Base-by-base conservation (phyloP, 1,284 basidiomycete genomes). In the Pterula multifida region DNA sequence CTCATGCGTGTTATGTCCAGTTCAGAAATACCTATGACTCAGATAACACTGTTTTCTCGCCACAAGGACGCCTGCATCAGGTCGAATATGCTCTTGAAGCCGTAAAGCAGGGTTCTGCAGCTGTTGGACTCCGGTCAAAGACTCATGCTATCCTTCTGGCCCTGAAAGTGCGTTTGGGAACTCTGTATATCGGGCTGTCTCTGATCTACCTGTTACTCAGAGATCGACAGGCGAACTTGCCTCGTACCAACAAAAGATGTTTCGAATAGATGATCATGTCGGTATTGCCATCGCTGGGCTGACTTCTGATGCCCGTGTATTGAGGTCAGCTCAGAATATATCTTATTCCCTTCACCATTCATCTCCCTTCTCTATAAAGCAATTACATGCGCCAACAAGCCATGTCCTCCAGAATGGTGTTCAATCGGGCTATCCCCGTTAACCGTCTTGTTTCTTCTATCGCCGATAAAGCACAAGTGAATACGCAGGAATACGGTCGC, bases 371-470 rank as follows among this genome's bases (percentile, higher is more conserved):
- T 35, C 25, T 50, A n/a, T 47, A 11, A 47, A 96, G 93, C 63
- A 98, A 98, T 71, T 98, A 95, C 66, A 98, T 99, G 96, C 81
- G 96, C 35, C 96, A 98, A 68, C 90, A 98, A 69, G 94, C 96
- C 42, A 94, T 98, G 82, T 83, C 82, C 21, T 91, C 88, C 17
- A 85, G 87, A 59, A 94, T 99, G 86, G 72, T 91, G 49, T 98
- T 95, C 72, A 92, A 90, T 64, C 84, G 96, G 32, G 90, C 94
- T 13, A 81, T 97, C 48, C 96, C 96, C 51, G 86, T 98, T 1
- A 92, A 90, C 60, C 79, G 95, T 49, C 81, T 98, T 28, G 94
- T 98, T 6, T 85, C 85, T 54, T 75, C 90, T 53, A 94, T 98
- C 58, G 93, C 96, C 24, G 94, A 98, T 64, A 95, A 94, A 80